Evolutionary conservation across 495 filamentous ascomycete genomes (phyloP).

Genomic region (Pyrenula massariospora): DNA sequence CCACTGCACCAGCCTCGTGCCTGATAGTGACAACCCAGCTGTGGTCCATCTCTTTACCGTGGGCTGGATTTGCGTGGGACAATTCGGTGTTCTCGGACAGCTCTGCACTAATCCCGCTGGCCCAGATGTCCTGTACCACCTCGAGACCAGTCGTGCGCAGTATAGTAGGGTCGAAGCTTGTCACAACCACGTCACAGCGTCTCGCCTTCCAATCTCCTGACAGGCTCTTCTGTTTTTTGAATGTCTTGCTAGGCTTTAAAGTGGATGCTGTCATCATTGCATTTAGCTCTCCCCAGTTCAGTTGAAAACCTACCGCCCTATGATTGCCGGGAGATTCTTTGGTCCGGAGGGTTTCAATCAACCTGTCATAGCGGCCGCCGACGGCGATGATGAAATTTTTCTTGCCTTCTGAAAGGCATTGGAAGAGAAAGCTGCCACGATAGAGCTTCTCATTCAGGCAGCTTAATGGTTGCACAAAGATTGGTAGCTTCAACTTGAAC

Average conservation of each 20-base stretch:
- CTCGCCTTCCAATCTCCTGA: constrained; percentile 19
- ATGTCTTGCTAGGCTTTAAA: constrained; percentile 57
- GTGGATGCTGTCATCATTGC: constrained; percentile 47
- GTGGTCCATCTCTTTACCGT: constrained; percentile 63
- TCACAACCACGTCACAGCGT: constrained; percentile 79
- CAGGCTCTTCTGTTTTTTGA: constrained; percentile 21
- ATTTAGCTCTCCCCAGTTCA: constrained; percentile 75
- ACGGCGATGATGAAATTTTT: constrained; percentile 80
- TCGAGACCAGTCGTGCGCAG: constrained; percentile 65
- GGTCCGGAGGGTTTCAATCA: constrained; percentile 61
- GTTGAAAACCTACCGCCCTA: constrained; percentile 85
- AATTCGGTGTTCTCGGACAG: constrained; percentile 64
- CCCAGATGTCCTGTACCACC: constrained; percentile 70
- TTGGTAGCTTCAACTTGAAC: constrained; percentile 62
- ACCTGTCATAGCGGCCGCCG: constrained; percentile 80
- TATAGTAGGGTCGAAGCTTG: constrained; percentile 67
- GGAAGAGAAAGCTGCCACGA: constrained; percentile 74
- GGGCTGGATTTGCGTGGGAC: constrained; percentile 57
- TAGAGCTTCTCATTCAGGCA: constrained; percentile 93
- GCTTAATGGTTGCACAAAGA: constrained; percentile 76
- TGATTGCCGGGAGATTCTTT: constrained; percentile 18
- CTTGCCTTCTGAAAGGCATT: constrained; percentile 83
- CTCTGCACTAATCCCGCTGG: constrained; percentile 79
- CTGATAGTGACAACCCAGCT: constrained; percentile 82
- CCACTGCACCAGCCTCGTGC: constrained; percentile 47